Evolutionary conservation across 441 rosid species (phyloP), one percentile per base, ranked within the genome.

Genomic region (Breynia disticha): DNA sequence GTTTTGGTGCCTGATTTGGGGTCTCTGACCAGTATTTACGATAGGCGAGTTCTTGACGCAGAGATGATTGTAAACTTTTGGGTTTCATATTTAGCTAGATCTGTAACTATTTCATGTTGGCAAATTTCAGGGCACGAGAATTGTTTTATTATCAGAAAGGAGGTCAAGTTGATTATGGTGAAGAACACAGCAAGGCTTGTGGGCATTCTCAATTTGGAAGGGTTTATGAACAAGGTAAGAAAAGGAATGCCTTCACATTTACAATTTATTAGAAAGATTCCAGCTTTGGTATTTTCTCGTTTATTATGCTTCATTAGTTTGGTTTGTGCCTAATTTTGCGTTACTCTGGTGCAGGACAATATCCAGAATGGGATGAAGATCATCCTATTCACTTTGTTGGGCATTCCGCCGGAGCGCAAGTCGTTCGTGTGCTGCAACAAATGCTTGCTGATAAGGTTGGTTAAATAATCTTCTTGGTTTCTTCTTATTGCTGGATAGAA

Each of bases 1-100:
- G 95, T 86, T 76, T 77, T 88, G 50, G 96, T 93, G 64, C 98
- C 97, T 47, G 97, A 93, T 80, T 72, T 91, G 78, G 98, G 98
- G 37, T 93, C 98, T 35, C 75, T 93, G 46, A 86, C 97, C 12
- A 93, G 97, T 74, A 56, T 84, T 52, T 75, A 91, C 54, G 98
- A 91, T 65, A 84, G 97, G 95, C 86, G 43, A 46, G 55, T 11
- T 11, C 44, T 41, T 41, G n/a, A 41, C 72, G 41, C 17, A n/a
- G 45, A 11, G 16, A 47, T 15, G 52, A n/a, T 59, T n/a, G 60
- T n/a, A 50, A 47, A 32, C 49, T 51, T 62, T 11, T 46, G 46
- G 35, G 7, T 9, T 16, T 24, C 22, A 7, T 20, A 17, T 12
- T 15, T 24, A 19, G 19, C 10, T 21, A 16, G 16, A 58, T 13